Evolutionary conservation across 805 yeast species (phyloP).

Genomic region (Osmozyma mogii): DNA sequence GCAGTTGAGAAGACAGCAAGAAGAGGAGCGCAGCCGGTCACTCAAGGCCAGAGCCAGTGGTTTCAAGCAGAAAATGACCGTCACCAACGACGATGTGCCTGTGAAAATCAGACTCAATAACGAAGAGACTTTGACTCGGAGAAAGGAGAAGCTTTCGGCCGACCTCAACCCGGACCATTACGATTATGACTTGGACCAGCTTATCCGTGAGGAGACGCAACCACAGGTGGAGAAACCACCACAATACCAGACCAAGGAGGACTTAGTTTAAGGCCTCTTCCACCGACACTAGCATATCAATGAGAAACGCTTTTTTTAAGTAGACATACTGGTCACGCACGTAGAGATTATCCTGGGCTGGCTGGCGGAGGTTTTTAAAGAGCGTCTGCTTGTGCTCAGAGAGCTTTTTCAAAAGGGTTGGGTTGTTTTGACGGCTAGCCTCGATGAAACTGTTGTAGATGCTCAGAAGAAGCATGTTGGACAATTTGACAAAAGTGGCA

Average conservation of each 20-base stretch:
- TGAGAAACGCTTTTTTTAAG: no score
- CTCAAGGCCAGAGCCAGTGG: conserved; percentile 14
- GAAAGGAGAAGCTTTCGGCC: conserved; percentile 26
- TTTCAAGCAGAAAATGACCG: conserved; percentile 21
- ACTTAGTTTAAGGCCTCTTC: no score
- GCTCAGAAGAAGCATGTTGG: no score
- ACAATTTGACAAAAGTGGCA: no score
- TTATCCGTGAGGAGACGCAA: conserved; percentile 32
- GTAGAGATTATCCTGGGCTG: no score
- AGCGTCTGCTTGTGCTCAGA: no score
- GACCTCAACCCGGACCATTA: conserved; percentile 29
- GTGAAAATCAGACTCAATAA: conserved; percentile 24
- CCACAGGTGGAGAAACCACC: not conserved
- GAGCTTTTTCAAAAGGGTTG: no score
- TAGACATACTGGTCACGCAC: no score
- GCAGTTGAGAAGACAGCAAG: conserved; percentile 10
- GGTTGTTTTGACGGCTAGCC: no score
- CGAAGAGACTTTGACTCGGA: conserved; percentile 17
- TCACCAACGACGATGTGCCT: conserved; percentile 32
- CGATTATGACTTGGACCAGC: conserved; percentile 22
- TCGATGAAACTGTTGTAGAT: no score
- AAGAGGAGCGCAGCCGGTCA: conserved; percentile 7
- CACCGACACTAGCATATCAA: no score
- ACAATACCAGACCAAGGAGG: not conserved
- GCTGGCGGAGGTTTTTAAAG: no score